phyloP scores from a whole-genome alignment of 1,284 basidiomycete genomes.

The Cutaneotrichosporon cutaneum region DNA sequence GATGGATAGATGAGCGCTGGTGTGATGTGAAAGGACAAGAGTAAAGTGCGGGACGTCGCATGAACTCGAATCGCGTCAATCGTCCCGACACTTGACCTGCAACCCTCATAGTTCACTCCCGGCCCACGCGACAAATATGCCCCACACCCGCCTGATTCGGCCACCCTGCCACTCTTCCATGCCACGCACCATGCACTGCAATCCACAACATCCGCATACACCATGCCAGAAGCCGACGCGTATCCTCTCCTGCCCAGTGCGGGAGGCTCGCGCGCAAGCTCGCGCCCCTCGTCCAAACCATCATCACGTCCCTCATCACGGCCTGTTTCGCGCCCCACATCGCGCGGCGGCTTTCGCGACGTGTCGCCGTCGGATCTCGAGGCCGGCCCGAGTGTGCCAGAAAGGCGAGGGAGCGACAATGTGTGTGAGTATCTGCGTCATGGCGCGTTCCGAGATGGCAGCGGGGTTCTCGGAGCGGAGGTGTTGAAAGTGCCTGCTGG shows the following conservation, averaged over 20 bases:
- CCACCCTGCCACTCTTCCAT: too few relatives aligned
- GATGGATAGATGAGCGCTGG: too few relatives aligned
- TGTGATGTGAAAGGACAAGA: neutral
- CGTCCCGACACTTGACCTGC: neutral
- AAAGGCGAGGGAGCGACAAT: neutral
- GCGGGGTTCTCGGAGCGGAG: too few relatives aligned
- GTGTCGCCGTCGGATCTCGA: neutral
- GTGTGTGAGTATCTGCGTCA: neutral
- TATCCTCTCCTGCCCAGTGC: slow-evolving; percentile 6
- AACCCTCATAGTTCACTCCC: neutral
- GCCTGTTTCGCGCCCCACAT: neutral
- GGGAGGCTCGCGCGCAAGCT: neutral
- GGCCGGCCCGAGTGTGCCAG: neutral
- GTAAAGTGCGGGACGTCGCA: neutral
- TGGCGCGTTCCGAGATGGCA: neutral
- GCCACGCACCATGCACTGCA: neutral
- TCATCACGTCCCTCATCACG: neutral
- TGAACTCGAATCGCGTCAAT: slow-evolving; percentile 1
- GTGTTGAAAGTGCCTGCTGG: neutral
- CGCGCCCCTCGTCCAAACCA: neutral
- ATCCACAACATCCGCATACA: neutral
- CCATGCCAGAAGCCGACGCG: slow-evolving; percentile 2
- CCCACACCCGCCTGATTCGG: neutral
- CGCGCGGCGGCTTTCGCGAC: slow-evolving; percentile 8
- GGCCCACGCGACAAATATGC: neutral